phyloP scores from a whole-genome alignment of 202 grass and related monocot species.

The Dendrocalamus latiflorus region DNA sequence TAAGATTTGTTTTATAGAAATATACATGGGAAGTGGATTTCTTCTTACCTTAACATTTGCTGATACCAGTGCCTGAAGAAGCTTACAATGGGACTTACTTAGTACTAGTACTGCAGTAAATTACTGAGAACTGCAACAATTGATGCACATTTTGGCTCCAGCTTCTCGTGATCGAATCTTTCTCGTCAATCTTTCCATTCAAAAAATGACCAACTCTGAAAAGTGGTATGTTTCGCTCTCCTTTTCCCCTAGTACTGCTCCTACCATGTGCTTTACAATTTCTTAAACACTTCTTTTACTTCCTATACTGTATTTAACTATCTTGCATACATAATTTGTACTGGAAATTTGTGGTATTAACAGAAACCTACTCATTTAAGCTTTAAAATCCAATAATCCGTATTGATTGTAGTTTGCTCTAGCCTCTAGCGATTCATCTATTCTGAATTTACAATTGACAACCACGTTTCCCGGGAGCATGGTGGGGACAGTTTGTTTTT shows the following conservation, averaged over 20 bases:
- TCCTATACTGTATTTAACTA: not conserved
- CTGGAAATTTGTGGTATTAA: not conserved
- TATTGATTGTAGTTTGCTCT: not conserved
- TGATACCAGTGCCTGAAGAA: slow-evolving; percentile 6
- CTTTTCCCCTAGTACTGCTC: slow-evolving; percentile 7
- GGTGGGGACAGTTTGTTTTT: not conserved
- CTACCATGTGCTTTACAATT: not conserved
- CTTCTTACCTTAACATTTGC: slow-evolving; percentile 1
- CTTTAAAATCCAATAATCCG: not conserved
- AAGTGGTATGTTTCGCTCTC: slow-evolving; percentile 22
- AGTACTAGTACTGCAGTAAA: not conserved
- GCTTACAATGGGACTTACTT: not conserved
- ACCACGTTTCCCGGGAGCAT: not conserved
- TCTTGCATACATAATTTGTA: not conserved
- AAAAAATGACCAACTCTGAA: slow-evolving; percentile 19
- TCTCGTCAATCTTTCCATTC: slow-evolving; percentile 21
- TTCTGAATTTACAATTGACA: slow-evolving; percentile 9
- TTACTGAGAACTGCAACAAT: slow-evolving; percentile 2
- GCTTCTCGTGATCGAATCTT: slow-evolving; percentile 17
- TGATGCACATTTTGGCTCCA: slow-evolving; percentile 18
- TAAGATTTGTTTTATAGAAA: not conserved
- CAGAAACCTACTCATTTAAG: not conserved
- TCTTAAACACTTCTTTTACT: not conserved
- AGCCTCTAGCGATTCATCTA: not conserved
- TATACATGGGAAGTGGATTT: slow-evolving; percentile 20